Evolutionary conservation across 805 yeast genomes (phyloP), one percentile per base, ranked within the genome.

Genomic region (Hagleromyces aurorensis): DNA sequence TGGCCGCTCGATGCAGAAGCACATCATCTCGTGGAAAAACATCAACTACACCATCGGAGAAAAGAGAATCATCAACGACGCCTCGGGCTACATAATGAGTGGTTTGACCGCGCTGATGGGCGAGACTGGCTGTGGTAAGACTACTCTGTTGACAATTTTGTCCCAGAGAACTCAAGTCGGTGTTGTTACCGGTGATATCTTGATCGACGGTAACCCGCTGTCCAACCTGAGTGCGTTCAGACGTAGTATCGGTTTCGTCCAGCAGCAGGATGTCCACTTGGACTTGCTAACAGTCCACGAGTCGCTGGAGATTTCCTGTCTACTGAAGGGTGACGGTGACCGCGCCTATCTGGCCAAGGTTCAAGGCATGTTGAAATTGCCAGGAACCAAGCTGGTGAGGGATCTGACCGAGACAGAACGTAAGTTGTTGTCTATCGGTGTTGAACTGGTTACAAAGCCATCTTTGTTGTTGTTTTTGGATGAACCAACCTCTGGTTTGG

Each of bases 41-140:
- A 71, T 78, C 9, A 59, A 67, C 40, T 78, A 76, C 44, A 65
- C 63, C 19, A 70, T 78, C 41, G 45, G 44, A 16, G 36, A 42
- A n/a, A 46, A 42, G 24, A 45, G 58, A 27, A 44, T 68, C 19
- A 55, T 70, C 21, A 60, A 64, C 35, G 55, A 62, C 37, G 65
- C 67, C 17, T 70, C 70, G 40, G 86, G 86, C 16, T 78, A 73
- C 65, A 80, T 76, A 35, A 70, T 72, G 48, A 82, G 84, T 10
- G 86, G 86, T 33, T 50, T 67, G 37, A 66, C 70, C 15, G 72
- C 79, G 2, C 51, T 73, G 27, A 73, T 72, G 77, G 80, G 80
- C 38, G 78, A 70, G 46, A 70, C 78, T 4, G 80, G 80, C 38
- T 78, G 78, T 14, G 80, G 79, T 46, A 73, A 73, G 50, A 73